Percentiles rank a stretch among this genome's conserved stretches.
Conservation (phyloP, 192 early-diverging fungal species). For the Cladochytrium replicatum region DNA sequence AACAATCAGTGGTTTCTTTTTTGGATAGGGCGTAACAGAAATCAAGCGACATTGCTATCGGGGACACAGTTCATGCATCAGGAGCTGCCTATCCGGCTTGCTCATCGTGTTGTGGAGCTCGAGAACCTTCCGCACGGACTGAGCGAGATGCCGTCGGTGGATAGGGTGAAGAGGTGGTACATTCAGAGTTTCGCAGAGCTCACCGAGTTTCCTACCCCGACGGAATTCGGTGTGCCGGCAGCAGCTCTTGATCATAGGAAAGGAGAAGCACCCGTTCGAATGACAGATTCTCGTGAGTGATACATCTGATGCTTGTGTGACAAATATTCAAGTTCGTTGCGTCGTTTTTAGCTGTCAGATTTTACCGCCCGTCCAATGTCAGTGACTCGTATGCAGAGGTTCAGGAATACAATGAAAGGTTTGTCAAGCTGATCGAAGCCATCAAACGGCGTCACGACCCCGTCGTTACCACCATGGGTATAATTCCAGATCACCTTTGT, state of each 20-base stretch:
- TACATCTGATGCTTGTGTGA: too few species aligned
- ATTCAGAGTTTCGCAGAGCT: conserved; percentile 78
- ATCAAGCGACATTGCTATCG: conserved; percentile 25
- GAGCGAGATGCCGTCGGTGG: conserved; percentile 80
- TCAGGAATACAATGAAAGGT: conserved; percentile 65
- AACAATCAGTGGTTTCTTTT: too few species aligned
- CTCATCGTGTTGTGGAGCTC: conserved; percentile 89
- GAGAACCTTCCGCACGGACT: conserved; percentile 80
- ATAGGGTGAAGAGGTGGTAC: conserved; percentile 92
- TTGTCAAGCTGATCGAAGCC: conserved; percentile 79
- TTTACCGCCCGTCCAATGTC: too few species aligned
- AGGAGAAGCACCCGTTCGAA: too few species aligned
- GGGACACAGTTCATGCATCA: conserved; percentile 43
- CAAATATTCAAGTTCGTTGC: too few species aligned
- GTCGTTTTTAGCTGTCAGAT: too few species aligned
- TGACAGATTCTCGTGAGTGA: too few species aligned
- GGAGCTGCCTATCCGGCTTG: conserved; percentile 87
- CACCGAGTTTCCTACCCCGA: conserved; percentile 43
- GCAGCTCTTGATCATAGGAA: too few species aligned
- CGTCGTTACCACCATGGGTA: conserved; percentile 76
- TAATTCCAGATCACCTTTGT: too few species aligned
- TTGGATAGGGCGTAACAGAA: conserved; percentile 37
- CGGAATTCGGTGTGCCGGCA: conserved; percentile 32
- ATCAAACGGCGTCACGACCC: conserved; percentile 92
- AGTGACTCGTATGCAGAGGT: conserved; percentile 60